Evolutionary conservation across 208 protist species (phyloP), one percentile per base, ranked within the genome.

Genomic region (Phytomonas francai): DNA sequence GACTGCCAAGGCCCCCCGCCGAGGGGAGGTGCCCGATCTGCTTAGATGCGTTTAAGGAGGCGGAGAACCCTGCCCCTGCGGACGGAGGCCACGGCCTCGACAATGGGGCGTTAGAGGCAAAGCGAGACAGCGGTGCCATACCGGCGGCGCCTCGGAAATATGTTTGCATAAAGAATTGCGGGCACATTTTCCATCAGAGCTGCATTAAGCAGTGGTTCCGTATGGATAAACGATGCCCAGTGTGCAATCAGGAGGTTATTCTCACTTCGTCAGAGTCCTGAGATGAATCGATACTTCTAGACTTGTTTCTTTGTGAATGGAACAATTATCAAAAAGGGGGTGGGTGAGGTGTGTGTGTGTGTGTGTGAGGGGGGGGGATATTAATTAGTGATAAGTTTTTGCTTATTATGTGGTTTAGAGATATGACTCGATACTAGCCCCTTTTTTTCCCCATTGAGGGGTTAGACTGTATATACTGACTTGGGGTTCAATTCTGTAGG

Each of bases 181-280:
- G 74, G 0, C 86, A 95, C 64, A 45, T 79, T 4, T 95, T 92
- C 62, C 89, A 95, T 72, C 70, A 74, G 57, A 1, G 72, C 30
- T 95, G 89, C 76, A 89, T 95, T 51, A 58, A 72, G 39, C 70
- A 79, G 71, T 93, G 88, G 85, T 73, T 93, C 14, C 29, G 42
- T 22, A 49, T 34, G 16, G 91, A 84, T 73, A 91, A 93, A 51
- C 82, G 70, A 31, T 94, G 89, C 51, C 87, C 87, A 27, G 71
- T 91, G 6, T 91, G 87, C 69, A 85, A 77, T 51, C 60, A 77
- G 42, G 83, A 94, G 59, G 81, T 93, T 29, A 11, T 86, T 12
- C 79, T 65, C 56, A 64, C 42, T 16, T n/a, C 57, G 57, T 58
- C 57, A 36, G n/a, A 14, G 11, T 75, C 14, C 14, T 19, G 14